Base-by-base conservation (phyloP, 192 early-diverging fungal genomes). In the Gryganskiella cystojenkinii region DNA sequence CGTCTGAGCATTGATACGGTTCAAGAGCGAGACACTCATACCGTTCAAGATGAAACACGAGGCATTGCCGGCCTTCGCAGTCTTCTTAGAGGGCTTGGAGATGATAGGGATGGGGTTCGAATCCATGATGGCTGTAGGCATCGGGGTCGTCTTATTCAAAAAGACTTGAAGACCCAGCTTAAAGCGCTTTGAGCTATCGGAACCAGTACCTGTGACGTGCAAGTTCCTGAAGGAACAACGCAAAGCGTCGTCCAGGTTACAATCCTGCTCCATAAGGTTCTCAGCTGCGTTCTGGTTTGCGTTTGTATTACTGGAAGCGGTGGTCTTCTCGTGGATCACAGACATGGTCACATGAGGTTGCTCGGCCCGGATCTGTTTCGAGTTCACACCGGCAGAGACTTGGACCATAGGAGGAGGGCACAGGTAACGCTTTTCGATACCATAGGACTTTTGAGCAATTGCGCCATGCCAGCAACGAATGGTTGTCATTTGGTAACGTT, bases 381-480 rank as follows among this genome's bases (percentile, higher is more conserved):
- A 71, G 50, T 76, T 73, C 13, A 72, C 66, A 28, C 81, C 67
- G 13, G 67, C 64, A 44, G 86, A 75, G 70, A 93, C 79, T 33
- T 84, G 83, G 14, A 94, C 88, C 33, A 92, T 87, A 7, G 93
- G 93, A 37, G 93, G 92, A 47, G 93, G 91, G 61, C 91, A 92
- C 51, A 92, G 74, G 73, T 92, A 93, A 11, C 96, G 88, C 76
- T 96, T 98, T 71, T 98, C 96, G 72, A 88, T 88, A 30, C 95
- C 96, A 84, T 98, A 98, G 3, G 94, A 95, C 82, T 98, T 98
- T 83, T 98, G 96, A 1, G 92, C 95, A 20, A 95, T 95, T 1
- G 89, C 75, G 5, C 93, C 91, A 43, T 95, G 93, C 71, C 90
- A 87, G 72, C 94, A 91, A 13, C 93, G 86, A 25, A 98, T 89